A percentile compares a stretch with the other conserved stretches of the same genome.
phyloP scores from a whole-genome alignment of 345 rosid species.

The Arabidopsis arenosa region DNA sequence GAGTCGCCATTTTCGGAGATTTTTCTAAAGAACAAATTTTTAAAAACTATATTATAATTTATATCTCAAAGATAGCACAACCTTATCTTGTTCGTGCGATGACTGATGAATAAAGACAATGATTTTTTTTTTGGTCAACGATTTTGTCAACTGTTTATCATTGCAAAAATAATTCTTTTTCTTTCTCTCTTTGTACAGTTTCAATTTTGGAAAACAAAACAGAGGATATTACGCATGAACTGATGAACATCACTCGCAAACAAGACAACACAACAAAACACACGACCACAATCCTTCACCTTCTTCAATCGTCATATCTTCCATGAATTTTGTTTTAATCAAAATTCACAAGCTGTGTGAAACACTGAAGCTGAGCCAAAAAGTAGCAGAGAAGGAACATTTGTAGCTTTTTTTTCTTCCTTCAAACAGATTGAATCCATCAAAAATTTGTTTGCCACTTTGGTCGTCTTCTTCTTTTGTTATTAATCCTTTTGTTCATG shows the following conservation, averaged over 20 bases:
- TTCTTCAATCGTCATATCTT: slow-evolving; percentile 12
- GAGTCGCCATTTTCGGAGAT: slow-evolving; percentile 39
- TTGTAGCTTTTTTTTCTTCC: not conserved
- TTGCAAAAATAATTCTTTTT: too few relatives aligned
- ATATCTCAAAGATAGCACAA: not conserved
- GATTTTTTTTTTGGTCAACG: not conserved
- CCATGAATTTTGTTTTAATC: slow-evolving; percentile 1
- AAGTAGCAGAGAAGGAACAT: not conserved
- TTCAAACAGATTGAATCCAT: slow-evolving; percentile 23
- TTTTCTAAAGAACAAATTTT: not conserved
- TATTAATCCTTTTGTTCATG: slow-evolving; percentile 36
- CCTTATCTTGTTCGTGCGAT: slow-evolving; percentile 44
- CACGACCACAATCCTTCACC: not conserved
- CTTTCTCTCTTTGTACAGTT: slow-evolving; percentile 23
- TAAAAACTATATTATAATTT: too few relatives aligned
- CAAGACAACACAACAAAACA: slow-evolving; percentile 8
- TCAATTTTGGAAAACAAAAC: slow-evolving; percentile 39
- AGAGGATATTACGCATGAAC: slow-evolving; percentile 24
- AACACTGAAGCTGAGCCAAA: slow-evolving; percentile 29
- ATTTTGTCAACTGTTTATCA: not conserved
- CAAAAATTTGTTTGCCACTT: slow-evolving; percentile 19
- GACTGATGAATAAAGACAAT: not conserved
- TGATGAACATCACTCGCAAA: slow-evolving; percentile 29
- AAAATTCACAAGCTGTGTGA: slow-evolving; percentile 15
- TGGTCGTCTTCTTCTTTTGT: slow-evolving; percentile 8